phyloP scores from a whole-genome alignment of 352 stramenopile species.

The Globisporangium irregulare region DNA sequence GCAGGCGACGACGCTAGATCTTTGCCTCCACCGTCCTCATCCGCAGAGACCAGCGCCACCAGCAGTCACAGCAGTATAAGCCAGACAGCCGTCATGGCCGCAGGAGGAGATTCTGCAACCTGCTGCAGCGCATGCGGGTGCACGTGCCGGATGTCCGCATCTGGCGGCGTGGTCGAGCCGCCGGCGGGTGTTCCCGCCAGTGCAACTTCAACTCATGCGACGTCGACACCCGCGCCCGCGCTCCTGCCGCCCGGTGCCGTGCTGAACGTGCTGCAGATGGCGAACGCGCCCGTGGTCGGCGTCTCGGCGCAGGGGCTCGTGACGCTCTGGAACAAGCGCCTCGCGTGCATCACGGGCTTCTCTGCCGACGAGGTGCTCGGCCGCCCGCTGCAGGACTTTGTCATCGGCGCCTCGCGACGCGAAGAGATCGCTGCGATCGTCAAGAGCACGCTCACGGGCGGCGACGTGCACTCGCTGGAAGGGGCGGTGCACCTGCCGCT shows the following conservation, averaged over 20 bases:
- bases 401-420: constrained; percentile 26
- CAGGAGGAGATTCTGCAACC: neutral
- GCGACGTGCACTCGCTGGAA: neutral
- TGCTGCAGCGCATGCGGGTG: constrained; percentile 6
- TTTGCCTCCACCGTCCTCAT: constrained; percentile 1
- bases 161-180: neutral
- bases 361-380: constrained; percentile 35
- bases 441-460: constrained; percentile 16
- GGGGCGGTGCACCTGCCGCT: constrained; percentile 46
- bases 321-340: constrained; percentile 62
- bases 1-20: neutral
- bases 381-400: constrained; percentile 38
- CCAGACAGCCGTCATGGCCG: neutral
- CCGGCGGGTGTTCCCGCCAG: neutral
- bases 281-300: constrained; percentile 64
- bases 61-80: neutral
- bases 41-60: neutral
- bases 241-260: constrained; percentile 17
- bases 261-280: constrained; percentile 50
- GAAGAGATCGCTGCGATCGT: constrained; percentile 31
- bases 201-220: neutral
- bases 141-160: neutral
- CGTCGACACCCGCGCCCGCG: neutral
- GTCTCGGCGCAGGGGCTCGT: constrained; percentile 47
- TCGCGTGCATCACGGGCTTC: constrained; percentile 61